Base-by-base conservation (phyloP, 495 filamentous ascomycete species). In the Penicillium flavigenum region DNA sequence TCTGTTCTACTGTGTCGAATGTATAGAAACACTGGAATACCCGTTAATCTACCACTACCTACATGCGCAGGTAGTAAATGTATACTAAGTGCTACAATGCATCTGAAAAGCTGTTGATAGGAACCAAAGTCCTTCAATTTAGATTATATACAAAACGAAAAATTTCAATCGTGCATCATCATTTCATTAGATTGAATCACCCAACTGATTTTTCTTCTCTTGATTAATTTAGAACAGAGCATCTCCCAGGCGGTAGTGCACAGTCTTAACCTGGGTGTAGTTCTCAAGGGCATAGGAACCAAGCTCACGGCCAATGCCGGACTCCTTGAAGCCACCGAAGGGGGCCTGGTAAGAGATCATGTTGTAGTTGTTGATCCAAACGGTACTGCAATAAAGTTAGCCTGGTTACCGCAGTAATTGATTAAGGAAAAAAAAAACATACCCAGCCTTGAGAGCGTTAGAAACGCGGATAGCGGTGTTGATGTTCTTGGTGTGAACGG, bases 361-460 rank as follows among this genome's bases (percentile, higher is more conserved):
- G 81, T 98, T 98, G 76, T 91, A 95, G 72, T 75, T 85, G 83
- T 96, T 96, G 67, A 96, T 86, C 94, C 94, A 98, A 65, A 96
- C 90, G 61, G 94, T 98, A 67, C 75, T 75, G 49, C 34, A 31
- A 16, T 11, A 31, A 2, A 36, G 34, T 68, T 65, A 70, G 65
- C 17, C 48, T 24, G 4, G 24, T 29, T 14, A 31, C 20, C 6
- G 8, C 4, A 47, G 8, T 17, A 42, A 46, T 4, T 27, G n/a
- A 26, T 20, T n/a, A n/a, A n/a, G n/a, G n/a, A n/a, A n/a, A n/a
- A n/a, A n/a, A n/a, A n/a, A n/a, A n/a, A n/a, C 70, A 59, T 65
- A 75, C 72, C 93, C 94, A 29, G 94, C 94, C 60, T 79, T 81
- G 51, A 98, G 76, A 17, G 76, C 79, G 72, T 93, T 94, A 75